Conservation (phyloP, 2,329 filamentous ascomycete genomes). For the Colletotrichum lindemuthianum region DNA sequence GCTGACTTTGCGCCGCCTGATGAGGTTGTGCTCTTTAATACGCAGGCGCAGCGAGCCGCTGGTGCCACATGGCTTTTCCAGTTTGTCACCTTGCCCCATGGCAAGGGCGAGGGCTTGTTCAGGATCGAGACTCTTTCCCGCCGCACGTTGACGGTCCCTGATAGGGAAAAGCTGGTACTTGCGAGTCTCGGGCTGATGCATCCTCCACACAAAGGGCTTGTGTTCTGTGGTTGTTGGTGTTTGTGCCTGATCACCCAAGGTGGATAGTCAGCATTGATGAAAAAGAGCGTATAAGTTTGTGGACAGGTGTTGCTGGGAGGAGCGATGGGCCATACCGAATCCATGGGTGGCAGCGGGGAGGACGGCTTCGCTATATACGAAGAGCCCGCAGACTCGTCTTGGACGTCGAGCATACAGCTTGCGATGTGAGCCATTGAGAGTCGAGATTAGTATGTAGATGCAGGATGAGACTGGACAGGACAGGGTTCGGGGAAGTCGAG, state of each 20-base stretch:
- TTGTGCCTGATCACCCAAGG: conserved; percentile 31
- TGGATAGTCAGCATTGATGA: conserved; percentile 32
- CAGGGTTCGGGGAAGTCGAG: conserved; percentile 13
- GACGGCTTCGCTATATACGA: conserved; percentile 62
- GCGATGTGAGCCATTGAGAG: conserved; percentile 70
- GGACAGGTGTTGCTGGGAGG: conserved; percentile 2
- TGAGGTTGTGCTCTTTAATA: conserved; percentile 67
- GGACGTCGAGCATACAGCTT: conserved; percentile 64
- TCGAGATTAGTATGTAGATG: conserved; percentile 23
- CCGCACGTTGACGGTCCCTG: conserved; percentile 57
- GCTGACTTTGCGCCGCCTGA: conserved; percentile 70
- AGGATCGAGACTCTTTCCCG: conserved; percentile 58
- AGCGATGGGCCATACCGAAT: conserved; percentile 52
- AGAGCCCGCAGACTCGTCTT: conserved; percentile 50
- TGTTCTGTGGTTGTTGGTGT: conserved; percentile 47
- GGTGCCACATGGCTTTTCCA: conserved; percentile 49
- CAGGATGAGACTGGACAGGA: background rate
- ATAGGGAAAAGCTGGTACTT: conserved; percentile 70
- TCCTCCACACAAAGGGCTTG: conserved; percentile 66
- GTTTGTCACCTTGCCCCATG: conserved; percentile 54
- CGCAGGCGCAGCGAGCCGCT: conserved; percentile 59
- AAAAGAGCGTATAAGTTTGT: conserved; percentile 15
- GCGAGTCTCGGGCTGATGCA: conserved; percentile 64
- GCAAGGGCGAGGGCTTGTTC: conserved; percentile 60
- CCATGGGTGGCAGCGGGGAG: conserved; percentile 56